Conservation (phyloP, 768 basidiomycete genomes). For the Rhodosporidiobolus odoratus region DNA sequence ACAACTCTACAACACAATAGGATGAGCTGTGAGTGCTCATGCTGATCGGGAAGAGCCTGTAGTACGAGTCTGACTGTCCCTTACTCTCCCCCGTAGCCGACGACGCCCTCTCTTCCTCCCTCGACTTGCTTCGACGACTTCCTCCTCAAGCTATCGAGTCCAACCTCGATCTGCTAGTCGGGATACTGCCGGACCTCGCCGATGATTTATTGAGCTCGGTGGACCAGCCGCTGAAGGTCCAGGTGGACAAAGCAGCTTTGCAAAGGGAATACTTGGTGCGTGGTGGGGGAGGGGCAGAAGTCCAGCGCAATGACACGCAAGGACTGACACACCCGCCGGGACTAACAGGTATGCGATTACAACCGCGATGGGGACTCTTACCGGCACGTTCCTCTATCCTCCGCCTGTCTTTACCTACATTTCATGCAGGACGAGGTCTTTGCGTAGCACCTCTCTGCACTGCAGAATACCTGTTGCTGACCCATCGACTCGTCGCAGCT, state of each 20-base stretch:
- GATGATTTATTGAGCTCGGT: conserved; percentile 92
- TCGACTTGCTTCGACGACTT: conserved; percentile 92
- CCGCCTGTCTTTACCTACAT: not conserved
- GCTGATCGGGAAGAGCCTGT: not conserved
- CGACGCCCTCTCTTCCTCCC: conserved; percentile 41
- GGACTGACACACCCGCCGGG: no score
- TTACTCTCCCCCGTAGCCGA: not conserved
- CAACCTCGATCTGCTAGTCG: conserved; percentile 74
- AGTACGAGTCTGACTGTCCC: not conserved
- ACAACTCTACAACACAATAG: not conserved
- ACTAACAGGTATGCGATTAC: conserved; percentile 42
- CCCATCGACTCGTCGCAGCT: conserved; percentile 58
- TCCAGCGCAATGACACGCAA: no score
- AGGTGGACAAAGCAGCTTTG: no score
- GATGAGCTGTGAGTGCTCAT: not conserved
- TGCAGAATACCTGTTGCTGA: conserved; percentile 21
- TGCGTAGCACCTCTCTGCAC: not conserved
- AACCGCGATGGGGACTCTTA: conserved; percentile 43
- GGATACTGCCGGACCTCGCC: conserved; percentile 82
- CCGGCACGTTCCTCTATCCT: conserved; percentile 7
- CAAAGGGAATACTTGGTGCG: no score
- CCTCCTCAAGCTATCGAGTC: conserved; percentile 83
- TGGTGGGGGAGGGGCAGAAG: no score
- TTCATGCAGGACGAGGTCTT: not conserved
- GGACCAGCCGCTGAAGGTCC: conserved; percentile 87